These are phyloP conservation scores for Phylloporus sp. DNA, from an alignment of 768 basidiomycete species.

Conservation along the genomic window DNA sequence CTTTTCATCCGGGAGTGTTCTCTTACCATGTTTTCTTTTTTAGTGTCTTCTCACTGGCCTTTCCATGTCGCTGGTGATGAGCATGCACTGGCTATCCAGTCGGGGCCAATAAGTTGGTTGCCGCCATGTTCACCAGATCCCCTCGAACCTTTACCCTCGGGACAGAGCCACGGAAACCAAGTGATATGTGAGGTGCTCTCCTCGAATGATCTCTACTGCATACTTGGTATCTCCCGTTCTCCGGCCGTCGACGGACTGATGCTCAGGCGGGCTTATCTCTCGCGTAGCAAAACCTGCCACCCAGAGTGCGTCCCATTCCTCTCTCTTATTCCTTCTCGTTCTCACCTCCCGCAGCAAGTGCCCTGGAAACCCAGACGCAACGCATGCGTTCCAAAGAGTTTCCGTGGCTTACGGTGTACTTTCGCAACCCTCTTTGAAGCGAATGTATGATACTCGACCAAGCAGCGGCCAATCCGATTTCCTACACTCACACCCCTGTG, in stretches of 20 bases:
- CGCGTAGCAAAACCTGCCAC: constrained; percentile 72
- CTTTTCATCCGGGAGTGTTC: neutral
- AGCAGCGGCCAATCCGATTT: constrained; percentile 43
- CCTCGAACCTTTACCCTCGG: neutral
- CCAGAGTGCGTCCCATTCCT: constrained; percentile 66
- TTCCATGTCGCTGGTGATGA: constrained; percentile 52
- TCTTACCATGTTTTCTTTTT: constrained; percentile 1
- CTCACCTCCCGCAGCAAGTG: constrained; percentile 62
- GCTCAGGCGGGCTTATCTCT: constrained; percentile 72
- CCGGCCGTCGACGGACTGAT: constrained; percentile 53
- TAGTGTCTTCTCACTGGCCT: constrained; percentile 62
- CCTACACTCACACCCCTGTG: constrained; percentile 48
- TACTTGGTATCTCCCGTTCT: constrained; percentile 60
- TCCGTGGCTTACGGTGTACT: constrained; percentile 81
- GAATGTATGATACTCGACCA: constrained; percentile 62
- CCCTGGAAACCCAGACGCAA: constrained; percentile 67
- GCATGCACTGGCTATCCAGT: constrained; percentile 28
- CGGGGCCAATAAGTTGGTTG: constrained; percentile 29
- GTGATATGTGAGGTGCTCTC: constrained; percentile 47
- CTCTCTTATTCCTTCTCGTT: neutral
- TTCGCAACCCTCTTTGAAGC: constrained; percentile 64
- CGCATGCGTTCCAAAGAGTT: constrained; percentile 82
- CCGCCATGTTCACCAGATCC: constrained; percentile 12
- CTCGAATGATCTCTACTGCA: constrained; percentile 65
- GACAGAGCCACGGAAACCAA: constrained; percentile 9